phyloP scores from a whole-genome alignment of 2,329 filamentous ascomycete species.

The Talaromyces sp. region DNA sequence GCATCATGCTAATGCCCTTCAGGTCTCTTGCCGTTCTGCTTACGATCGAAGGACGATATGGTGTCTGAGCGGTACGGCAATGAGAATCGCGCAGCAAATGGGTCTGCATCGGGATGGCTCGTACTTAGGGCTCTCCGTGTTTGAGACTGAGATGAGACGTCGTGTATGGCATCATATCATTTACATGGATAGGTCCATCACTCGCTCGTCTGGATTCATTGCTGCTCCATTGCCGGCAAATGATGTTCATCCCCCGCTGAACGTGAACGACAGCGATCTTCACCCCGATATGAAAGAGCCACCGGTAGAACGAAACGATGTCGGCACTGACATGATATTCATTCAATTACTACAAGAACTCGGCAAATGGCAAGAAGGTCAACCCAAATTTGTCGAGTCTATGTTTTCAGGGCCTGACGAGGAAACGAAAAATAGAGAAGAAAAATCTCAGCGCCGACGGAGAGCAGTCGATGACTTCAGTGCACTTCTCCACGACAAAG shows the following conservation, averaged over 20 bases:
- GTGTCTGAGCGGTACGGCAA: conserved; percentile 42
- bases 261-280: conserved; percentile 52
- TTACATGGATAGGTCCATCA: conserved; percentile 12
- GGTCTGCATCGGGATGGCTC: conserved; percentile 52
- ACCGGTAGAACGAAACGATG: conserved; percentile 47
- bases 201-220: conserved; percentile 7
- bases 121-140: conserved; percentile 45
- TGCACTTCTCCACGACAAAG: conserved; percentile 52
- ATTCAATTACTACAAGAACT: conserved; percentile 53
- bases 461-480: conserved; percentile 48
- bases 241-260: conserved; percentile 48
- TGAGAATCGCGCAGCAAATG: conserved; percentile 44
- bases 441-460: neutral
- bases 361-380: conserved; percentile 24
- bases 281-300: conserved; percentile 46
- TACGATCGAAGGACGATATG: conserved; percentile 39
- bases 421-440: conserved; percentile 24
- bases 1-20: neutral
- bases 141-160: conserved; percentile 52
- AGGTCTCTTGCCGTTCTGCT: conserved; percentile 43
- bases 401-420: conserved; percentile 31
- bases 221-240: conserved; percentile 6
- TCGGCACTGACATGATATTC: conserved; percentile 49
- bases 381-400: conserved; percentile 23
- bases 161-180: conserved; percentile 51